Conservation (phyloP, 1,284 basidiomycete species). For the Cutaneotrichosporon spelunceum region DNA sequence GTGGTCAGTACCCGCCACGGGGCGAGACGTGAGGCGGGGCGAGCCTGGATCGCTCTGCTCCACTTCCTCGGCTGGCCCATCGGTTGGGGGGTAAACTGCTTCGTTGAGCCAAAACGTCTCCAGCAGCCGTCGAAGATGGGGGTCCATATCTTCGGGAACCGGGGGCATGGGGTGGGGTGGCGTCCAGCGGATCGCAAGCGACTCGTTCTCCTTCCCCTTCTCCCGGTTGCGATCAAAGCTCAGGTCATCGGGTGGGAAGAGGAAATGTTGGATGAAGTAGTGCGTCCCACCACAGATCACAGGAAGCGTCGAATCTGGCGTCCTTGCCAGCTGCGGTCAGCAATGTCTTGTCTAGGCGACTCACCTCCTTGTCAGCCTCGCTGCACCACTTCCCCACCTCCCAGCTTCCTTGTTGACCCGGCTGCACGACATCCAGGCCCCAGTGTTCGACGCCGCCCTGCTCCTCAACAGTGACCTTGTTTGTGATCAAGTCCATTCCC, state of each 20-base stretch:
- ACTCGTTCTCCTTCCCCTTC: background rate
- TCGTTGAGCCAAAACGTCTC: constrained; percentile 42
- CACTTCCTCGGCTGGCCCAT: constrained; percentile 32
- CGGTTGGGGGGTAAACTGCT: constrained; percentile 32
- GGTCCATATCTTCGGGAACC: constrained; percentile 30
- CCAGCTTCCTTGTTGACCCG: constrained; percentile 80
- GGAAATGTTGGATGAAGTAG: constrained; percentile 89
- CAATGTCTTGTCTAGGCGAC: constrained; percentile 31
- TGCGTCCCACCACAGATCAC: constrained; percentile 93
- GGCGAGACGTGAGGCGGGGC: constrained; percentile 24
- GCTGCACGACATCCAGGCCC: constrained; percentile 79
- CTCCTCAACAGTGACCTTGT: constrained; percentile 80
- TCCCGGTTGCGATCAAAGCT: constrained; percentile 38
- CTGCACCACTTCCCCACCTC: constrained; percentile 66
- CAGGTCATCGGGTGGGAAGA: constrained; percentile 69
- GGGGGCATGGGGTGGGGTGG: constrained; percentile 43
- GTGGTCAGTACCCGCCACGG: constrained; percentile 55
- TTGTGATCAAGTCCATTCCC: constrained; percentile 93
- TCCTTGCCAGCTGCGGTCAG: constrained; percentile 11
- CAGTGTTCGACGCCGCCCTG: constrained; percentile 80
- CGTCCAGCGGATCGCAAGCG: constrained; percentile 32
- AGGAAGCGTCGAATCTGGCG: constrained; percentile 56
- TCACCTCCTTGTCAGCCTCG: constrained; percentile 66
- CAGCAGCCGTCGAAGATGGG: constrained; percentile 29
- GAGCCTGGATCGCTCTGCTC: background rate